phyloP scores from a whole-genome alignment of 73 alveolate species.

The Diophrys sp. region DNA sequence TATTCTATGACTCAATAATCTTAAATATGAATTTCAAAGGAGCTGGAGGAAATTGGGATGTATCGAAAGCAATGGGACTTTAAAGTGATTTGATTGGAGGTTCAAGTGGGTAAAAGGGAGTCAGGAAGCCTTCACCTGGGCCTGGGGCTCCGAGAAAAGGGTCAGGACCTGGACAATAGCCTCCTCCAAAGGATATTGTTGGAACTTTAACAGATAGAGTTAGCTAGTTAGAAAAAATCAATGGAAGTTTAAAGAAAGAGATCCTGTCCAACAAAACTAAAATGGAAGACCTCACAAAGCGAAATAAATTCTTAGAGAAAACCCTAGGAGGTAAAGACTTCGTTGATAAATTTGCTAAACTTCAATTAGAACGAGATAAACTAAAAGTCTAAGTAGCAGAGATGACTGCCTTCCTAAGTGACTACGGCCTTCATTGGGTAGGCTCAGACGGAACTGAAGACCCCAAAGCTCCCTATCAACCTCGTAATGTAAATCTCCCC shows the following conservation, averaged over 20 bases:
- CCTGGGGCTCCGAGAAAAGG: background rate
- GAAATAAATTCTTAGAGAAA: background rate
- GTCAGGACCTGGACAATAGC: background rate
- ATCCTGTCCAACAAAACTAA: background rate
- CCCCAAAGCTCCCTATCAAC: conserved; percentile 37
- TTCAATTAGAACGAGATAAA: conserved; percentile 42
- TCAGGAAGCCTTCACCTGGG: background rate
- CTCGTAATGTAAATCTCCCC: conserved; percentile 66
- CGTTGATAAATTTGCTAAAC: background rate
- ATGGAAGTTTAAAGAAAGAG: background rate
- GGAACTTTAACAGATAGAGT: background rate
- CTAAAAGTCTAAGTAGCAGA: conserved; percentile 42
- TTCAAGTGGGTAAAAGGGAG: background rate
- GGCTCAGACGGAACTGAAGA: conserved; percentile 59
- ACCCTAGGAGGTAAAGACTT: background rate
- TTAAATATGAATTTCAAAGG: too few relatives aligned
- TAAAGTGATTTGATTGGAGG: background rate
- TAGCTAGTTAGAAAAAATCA: background rate
- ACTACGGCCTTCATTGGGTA: conserved; percentile 74
- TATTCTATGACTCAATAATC: too few relatives aligned
- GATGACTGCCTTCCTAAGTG: conserved; percentile 61
- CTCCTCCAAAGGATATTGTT: background rate
- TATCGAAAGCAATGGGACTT: background rate
- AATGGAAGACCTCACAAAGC: background rate
- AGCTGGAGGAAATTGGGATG: background rate